These are phyloP conservation scores for Flaveria bidentis DNA, from an alignment of 129 eudicot genomes.

Conservation along the genomic window DNA sequence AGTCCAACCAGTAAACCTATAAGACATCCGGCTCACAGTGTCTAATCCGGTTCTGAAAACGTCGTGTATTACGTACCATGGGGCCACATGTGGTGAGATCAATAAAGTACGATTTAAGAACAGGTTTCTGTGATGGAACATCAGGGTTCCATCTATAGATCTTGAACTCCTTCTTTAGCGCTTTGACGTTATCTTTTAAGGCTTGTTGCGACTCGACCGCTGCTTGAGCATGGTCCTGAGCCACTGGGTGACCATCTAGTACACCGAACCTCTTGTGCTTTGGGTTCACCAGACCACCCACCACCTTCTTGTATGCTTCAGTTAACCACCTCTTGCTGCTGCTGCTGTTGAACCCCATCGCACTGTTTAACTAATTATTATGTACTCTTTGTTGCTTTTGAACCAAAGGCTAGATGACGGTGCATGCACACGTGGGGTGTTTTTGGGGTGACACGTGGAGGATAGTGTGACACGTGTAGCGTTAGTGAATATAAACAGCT, in stretches of 20 bases:
- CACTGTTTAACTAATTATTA: neutral
- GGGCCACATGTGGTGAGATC: conserved; percentile 80
- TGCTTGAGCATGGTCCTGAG: conserved; percentile 57
- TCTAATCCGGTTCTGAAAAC: too few relatives aligned
- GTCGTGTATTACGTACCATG: conserved; percentile 35
- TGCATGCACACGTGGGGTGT: conserved; percentile 18
- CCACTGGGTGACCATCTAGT: conserved; percentile 57
- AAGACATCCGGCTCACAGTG: too few relatives aligned
- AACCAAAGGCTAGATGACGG: neutral
- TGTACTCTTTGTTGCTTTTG: neutral
- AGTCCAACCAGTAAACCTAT: too few relatives aligned
- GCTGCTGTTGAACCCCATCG: conserved; percentile 14
- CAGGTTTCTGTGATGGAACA: conserved; percentile 60
- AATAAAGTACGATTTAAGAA: conserved; percentile 68
- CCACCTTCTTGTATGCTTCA: conserved; percentile 23
- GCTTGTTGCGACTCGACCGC: conserved; percentile 40
- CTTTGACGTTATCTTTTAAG: conserved; percentile 23
- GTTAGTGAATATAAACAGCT: neutral
- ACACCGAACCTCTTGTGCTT: conserved; percentile 44
- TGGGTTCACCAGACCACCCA: conserved; percentile 26
- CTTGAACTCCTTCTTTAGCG: conserved; percentile 61
- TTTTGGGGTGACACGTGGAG: conserved; percentile 26
- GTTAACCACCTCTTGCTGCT: conserved; percentile 27
- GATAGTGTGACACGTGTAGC: conserved; percentile 27
- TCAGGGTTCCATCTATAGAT: conserved; percentile 83